Conservation (phyloP, 305 asterid species). For the Fraxinus ornus region DNA sequence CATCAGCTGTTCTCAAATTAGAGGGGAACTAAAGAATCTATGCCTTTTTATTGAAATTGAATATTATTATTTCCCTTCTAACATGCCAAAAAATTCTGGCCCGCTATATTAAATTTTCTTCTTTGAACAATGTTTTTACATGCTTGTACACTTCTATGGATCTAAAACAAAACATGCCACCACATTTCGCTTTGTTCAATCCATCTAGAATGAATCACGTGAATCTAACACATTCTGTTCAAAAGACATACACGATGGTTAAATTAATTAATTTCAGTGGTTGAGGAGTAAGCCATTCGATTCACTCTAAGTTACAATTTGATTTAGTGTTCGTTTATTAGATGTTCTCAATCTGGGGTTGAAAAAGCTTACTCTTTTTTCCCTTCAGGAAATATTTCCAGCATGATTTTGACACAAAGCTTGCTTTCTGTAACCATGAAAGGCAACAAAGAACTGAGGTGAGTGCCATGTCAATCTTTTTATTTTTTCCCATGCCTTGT, state of each 20-base stretch:
- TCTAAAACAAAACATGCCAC: not conserved
- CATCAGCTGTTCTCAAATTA: not conserved
- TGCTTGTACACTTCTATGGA: not conserved
- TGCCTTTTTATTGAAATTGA: not conserved
- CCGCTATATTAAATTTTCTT: not conserved
- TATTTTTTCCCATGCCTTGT: not conserved
- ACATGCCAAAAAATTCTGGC: not conserved
- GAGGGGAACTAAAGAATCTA: not conserved
- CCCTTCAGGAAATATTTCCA: constrained; percentile 76
- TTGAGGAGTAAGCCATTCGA: not conserved
- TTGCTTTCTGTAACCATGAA: constrained; percentile 87
- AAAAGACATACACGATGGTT: not conserved
- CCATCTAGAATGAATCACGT: not conserved
- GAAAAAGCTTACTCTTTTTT: not conserved
- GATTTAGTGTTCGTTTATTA: not conserved
- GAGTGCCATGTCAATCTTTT: constrained; percentile 17
- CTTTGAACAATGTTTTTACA: not conserved
- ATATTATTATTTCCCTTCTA: not conserved
- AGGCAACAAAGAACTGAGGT: constrained; percentile 92
- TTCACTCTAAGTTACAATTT: not conserved
- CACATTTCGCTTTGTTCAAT: not conserved
- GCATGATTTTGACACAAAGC: constrained; percentile 89
- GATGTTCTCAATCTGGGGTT: not conserved
- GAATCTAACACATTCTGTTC: not conserved
- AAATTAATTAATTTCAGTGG: not conserved